Conservation (phyloP, 1,139 yeast species). For the Pneumocystis murina region DNA sequence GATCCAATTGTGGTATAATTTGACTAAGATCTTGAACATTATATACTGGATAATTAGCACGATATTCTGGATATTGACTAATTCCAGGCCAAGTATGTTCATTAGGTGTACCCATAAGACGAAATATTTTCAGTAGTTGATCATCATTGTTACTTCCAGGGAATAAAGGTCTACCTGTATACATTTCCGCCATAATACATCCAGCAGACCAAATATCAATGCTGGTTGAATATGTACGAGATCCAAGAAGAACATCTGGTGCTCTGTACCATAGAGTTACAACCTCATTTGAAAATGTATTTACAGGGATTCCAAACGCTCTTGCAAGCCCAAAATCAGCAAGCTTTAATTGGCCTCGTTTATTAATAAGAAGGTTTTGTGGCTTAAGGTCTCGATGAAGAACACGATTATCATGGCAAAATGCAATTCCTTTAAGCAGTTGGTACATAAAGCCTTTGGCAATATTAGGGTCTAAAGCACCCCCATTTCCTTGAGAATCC, state of each 20-base stretch:
- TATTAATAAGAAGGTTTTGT: slow-evolving; percentile 81
- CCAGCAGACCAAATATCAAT: slow-evolving; percentile 99
- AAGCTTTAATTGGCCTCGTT: slow-evolving; percentile 85
- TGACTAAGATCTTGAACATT: slow-evolving; percentile 73
- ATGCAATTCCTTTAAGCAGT: slow-evolving; percentile 78
- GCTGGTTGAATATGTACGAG: slow-evolving; percentile 93
- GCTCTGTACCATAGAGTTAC: slow-evolving; percentile 97
- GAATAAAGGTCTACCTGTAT: slow-evolving; percentile 83
- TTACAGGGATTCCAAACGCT: slow-evolving; percentile 96
- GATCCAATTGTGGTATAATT: slow-evolving; percentile 62
- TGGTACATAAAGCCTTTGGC: slow-evolving; percentile 89
- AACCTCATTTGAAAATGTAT: slow-evolving; percentile 80
- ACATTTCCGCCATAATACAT: slow-evolving; percentile 97
- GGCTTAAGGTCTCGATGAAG: slow-evolving; percentile 94
- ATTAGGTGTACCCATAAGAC: slow-evolving; percentile 86
- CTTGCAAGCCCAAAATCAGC: slow-evolving; percentile 93
- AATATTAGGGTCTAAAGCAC: slow-evolving; percentile 47
- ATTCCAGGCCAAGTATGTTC: slow-evolving; percentile 97
- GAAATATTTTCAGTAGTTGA: slow-evolving; percentile 86
- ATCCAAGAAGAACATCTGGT: slow-evolving; percentile 90
- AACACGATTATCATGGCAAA: slow-evolving; percentile 90
- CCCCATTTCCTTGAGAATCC: slow-evolving; percentile 89
- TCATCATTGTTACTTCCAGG: slow-evolving; percentile 98
- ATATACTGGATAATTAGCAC: slow-evolving; percentile 79
- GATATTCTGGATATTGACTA: slow-evolving; percentile 81